Evolutionary conservation across 108 stramenopile genomes (phyloP), one percentile per base, ranked within the genome.

Genomic region (Pseudonitzschia pungens): DNA sequence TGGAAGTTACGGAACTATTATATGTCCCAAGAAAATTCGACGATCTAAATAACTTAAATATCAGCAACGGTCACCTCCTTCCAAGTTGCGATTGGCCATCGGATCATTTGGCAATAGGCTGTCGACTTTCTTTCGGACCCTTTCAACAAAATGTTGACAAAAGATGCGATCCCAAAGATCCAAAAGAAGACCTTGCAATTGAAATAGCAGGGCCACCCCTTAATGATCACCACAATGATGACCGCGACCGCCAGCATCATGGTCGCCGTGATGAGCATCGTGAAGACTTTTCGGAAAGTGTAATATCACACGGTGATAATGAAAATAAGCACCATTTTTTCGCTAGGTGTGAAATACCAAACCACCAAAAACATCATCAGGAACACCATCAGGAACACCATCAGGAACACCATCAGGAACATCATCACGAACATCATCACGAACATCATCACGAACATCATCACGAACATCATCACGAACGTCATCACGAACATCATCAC

Each of bases 21-120:
- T 69, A 72, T 40, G 83, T 95, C 27, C 94, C 94, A 15, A 85
- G 65, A 52, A 82, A 83, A 11, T 87, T 87, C 44, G 62, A 66
- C 16, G 81, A 85, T 26, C 70, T 95, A 54, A 87, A 87, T 41
- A 57, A 65, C 22, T 67, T 43, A 31, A 58, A 68, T 27, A 65
- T 82, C 44, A 22, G 16, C 8, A 79, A 81, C 54, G 94, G 91
- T 2, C 91, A 95, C 74, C 79, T 95, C 26, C 69, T 95, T 31
- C 94, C 91, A 8, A 91, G 90, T 68, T 66, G 79, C 44, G 70
- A 75, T 40, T 95, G 94, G 94, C 94, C 94, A 11, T 87, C 86
- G 76, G 94, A 95, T 75, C 94, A 92, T 69, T 72, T 95, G 72
- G 91, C 88, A 16, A 84, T 95, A 36, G 94, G 94, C 20, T 87